Evolutionary conservation across 2,329 filamentous ascomycete species (phyloP).

Genomic region (Curvularia lunata): DNA sequence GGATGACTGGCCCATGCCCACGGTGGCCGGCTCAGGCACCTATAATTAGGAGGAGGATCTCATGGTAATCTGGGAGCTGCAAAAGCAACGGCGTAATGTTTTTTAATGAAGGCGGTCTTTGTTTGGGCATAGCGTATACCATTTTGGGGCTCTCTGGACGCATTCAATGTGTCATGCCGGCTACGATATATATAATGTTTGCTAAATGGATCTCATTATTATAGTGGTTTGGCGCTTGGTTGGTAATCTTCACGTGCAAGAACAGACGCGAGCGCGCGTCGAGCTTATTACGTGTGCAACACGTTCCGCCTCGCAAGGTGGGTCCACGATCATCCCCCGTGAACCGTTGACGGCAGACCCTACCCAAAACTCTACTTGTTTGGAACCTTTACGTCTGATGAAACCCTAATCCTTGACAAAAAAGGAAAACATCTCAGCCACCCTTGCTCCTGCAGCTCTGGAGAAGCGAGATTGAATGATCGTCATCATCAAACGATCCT

Average conservation of each 20-base stretch:
- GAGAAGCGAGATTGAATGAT: constrained; percentile 3
- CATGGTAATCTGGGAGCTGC: constrained; percentile 24
- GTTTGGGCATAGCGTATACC: constrained; percentile 50
- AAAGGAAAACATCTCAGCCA: not conserved
- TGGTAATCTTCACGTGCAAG: constrained; percentile 20
- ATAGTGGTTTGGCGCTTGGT: not conserved
- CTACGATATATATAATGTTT: constrained; percentile 47
- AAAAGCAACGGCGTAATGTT: constrained; percentile 42
- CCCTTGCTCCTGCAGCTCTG: not conserved
- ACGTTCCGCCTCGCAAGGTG: constrained; percentile 12
- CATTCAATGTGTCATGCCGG: constrained; percentile 34
- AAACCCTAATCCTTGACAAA: constrained; percentile 4
- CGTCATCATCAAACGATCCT: constrained; percentile 15
- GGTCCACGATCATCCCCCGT: constrained; percentile 11
- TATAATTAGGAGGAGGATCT: constrained; percentile 40
- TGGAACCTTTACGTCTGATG: constrained; percentile 4
- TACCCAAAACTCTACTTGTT: constrained; percentile 12
- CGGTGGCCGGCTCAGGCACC: constrained; percentile 47
- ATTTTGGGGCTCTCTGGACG: constrained; percentile 41
- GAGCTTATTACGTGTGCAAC: constrained; percentile 26
- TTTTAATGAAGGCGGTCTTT: constrained; percentile 38
- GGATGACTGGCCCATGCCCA: constrained; percentile 85
- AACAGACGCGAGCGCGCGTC: constrained; percentile 27
- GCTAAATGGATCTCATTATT: constrained; percentile 17
- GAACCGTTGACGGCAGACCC: constrained; percentile 15